These are phyloP conservation scores for Phalaenopsis equestris DNA, from an alignment of 106 monocot genomes.

Conservation along the genomic window DNA sequence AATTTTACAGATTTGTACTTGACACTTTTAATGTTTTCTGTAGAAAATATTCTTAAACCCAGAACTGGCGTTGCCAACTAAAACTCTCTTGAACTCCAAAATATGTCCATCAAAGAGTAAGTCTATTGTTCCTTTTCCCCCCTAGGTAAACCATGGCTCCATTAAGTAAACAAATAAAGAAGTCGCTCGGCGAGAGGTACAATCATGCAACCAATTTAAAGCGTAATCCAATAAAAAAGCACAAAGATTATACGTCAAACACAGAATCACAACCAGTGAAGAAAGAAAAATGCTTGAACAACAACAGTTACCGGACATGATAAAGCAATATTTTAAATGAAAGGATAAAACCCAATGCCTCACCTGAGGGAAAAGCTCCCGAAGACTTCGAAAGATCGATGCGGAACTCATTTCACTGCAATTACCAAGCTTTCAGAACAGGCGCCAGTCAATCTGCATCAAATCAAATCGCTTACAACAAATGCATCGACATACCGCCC, in stretches of 20 bases:
- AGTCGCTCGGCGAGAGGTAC: neutral
- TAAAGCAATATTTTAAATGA: neutral
- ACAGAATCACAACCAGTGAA: neutral
- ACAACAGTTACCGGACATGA: neutral
- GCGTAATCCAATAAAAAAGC: neutral
- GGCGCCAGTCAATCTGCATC: too few relatives aligned
- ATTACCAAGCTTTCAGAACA: neutral
- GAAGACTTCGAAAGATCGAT: neutral
- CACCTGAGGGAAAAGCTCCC: constrained; percentile 15
- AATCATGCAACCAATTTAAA: neutral
- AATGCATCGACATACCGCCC: neutral
- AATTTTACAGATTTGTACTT: neutral
- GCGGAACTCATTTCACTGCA: neutral
- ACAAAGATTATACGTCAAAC: neutral
- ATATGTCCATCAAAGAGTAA: neutral
- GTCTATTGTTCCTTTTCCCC: neutral
- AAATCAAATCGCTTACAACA: neutral
- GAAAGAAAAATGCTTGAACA: neutral
- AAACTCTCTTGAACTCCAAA: neutral
- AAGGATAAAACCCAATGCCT: neutral
- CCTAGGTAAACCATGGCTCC: neutral
- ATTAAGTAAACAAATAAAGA: neutral
- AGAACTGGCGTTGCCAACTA: neutral
- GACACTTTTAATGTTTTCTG: neutral
- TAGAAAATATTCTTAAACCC: neutral